These are phyloP conservation scores for Podospora didyma DNA, from an alignment of 495 filamentous ascomycete genomes.

Conservation along the genomic window DNA sequence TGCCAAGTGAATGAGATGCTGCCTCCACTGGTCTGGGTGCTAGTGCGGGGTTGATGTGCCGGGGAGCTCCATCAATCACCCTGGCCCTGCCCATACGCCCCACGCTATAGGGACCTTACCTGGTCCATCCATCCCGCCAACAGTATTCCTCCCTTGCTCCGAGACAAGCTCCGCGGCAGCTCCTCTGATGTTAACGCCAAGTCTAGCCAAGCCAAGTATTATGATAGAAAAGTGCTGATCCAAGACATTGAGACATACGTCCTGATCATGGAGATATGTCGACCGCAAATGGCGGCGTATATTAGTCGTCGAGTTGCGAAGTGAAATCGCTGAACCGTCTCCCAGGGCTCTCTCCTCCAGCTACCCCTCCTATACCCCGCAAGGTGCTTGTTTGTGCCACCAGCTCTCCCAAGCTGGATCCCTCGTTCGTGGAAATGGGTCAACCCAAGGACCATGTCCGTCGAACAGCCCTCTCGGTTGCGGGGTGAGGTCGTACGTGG, in stretches of 20 bases:
- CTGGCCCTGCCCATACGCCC: too few relatives aligned
- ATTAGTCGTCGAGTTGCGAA: neutral
- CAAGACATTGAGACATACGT: too few relatives aligned
- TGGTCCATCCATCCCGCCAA: too few relatives aligned
- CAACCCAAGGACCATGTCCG: slow-evolving; percentile 17
- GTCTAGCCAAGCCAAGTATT: too few relatives aligned
- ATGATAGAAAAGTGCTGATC: too few relatives aligned
- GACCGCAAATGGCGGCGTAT: too few relatives aligned
- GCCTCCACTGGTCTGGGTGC: neutral
- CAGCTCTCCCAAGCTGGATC: slow-evolving; percentile 27
- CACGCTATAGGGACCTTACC: too few relatives aligned
- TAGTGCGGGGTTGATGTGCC: neutral
- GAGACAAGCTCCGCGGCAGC: neutral
- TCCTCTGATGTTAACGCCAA: too few relatives aligned
- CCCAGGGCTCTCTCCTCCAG: neutral
- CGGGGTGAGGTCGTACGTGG: too few relatives aligned
- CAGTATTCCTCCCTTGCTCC: neutral
- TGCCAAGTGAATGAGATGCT: neutral
- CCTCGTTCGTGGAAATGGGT: slow-evolving; percentile 13
- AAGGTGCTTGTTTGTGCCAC: slow-evolving; percentile 21
- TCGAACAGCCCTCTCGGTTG: neutral
- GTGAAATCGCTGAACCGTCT: neutral
- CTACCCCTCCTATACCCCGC: slow-evolving; percentile 7
- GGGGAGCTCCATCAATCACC: too few relatives aligned
- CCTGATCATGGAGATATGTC: too few relatives aligned